Conservation (phyloP, 257 asterid genomes). For the Ligustrum vulgare region DNA sequence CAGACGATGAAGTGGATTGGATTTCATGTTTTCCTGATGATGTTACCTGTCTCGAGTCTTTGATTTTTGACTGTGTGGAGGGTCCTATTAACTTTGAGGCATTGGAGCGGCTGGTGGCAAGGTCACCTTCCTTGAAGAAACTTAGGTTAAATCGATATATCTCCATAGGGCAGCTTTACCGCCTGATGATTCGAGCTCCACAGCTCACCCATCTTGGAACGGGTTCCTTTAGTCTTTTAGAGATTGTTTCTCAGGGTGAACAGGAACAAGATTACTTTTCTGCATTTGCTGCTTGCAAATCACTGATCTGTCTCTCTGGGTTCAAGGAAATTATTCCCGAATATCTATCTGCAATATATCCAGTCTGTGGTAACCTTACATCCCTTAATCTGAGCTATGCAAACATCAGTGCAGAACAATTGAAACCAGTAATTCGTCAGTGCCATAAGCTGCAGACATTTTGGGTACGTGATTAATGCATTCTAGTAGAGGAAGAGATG, state of each 20-base stretch:
- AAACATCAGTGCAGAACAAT: conserved; percentile 39
- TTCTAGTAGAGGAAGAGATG: neutral
- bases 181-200: conserved; percentile 53
- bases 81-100: conserved; percentile 43
- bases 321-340: conserved; percentile 42
- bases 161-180: conserved; percentile 38
- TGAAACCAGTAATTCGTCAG: conserved; percentile 40
- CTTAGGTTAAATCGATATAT: conserved; percentile 41
- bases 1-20: conserved; percentile 56
- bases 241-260: conserved; percentile 31
- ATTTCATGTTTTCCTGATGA: conserved; percentile 47
- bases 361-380: conserved; percentile 54
- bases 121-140: conserved; percentile 47
- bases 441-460: conserved; percentile 51
- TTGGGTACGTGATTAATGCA: conserved; percentile 39
- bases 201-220: conserved; percentile 56
- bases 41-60: conserved; percentile 42
- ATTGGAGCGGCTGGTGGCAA: conserved; percentile 44
- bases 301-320: conserved; percentile 50
- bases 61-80: conserved; percentile 51
- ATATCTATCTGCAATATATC: conserved; percentile 41
- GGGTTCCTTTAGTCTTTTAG: conserved; percentile 40
- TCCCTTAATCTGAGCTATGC: conserved; percentile 52
- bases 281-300: conserved; percentile 56
- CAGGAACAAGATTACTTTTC: conserved; percentile 42